Percentiles rank a stretch among this genome's conserved stretches.
Evolutionary conservation across 148 eudicot species (phyloP).

Genomic region (Vaccinium myrtillus): DNA sequence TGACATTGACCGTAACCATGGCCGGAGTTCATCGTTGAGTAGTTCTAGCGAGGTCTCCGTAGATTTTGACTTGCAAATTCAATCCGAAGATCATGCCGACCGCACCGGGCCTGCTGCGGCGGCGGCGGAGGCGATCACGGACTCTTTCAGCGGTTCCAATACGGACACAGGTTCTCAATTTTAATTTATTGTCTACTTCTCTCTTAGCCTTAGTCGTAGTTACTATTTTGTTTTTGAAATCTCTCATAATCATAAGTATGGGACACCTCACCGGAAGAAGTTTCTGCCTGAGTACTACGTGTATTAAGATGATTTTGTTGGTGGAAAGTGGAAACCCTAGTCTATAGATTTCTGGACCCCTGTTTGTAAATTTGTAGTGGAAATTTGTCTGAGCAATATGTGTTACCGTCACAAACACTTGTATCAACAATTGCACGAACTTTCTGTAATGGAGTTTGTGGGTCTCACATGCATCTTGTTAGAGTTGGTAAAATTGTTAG

Average conservation of each 20-base stretch:
- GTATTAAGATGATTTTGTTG: not conserved
- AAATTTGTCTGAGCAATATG: not conserved
- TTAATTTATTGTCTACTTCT: not conserved
- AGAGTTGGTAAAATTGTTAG: too few species aligned
- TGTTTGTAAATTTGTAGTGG: not conserved
- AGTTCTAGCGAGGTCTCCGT: slow-evolving; percentile 3
- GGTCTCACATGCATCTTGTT: too few species aligned
- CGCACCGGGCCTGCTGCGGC: not conserved
- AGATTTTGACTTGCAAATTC: not conserved
- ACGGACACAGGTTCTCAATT: not conserved
- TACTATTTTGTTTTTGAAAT: not conserved
- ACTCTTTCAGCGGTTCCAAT: not conserved
- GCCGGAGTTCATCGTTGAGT: not conserved
- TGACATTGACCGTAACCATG: not conserved
- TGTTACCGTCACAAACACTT: too few species aligned
- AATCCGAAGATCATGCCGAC: not conserved
- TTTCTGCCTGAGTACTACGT: not conserved
- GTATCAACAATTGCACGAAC: too few species aligned
- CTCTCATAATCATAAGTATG: not conserved
- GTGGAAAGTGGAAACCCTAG: not conserved
- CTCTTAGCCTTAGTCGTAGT: not conserved
- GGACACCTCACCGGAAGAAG: not conserved
- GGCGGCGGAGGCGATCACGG: not conserved
- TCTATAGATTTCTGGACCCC: too few species aligned
- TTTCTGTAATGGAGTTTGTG: too few species aligned